phyloP scores from a whole-genome alignment of 2,329 filamentous ascomycete species.

The Keithomyces neogunnii region DNA sequence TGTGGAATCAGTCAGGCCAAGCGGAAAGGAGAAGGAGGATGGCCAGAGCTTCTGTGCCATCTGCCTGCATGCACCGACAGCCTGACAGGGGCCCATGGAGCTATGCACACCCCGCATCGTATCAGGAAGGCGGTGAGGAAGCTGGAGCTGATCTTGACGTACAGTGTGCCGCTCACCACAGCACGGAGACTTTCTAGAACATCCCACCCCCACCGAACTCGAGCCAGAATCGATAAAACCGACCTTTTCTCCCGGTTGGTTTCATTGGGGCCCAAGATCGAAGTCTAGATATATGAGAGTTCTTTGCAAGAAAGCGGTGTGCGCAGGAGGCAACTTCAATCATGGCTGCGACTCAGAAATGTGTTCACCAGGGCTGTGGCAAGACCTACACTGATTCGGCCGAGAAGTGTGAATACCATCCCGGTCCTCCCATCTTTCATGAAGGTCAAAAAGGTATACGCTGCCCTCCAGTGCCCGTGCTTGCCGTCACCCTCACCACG shows the following conservation, averaged over 20 bases:
- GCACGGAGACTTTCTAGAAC: constrained; percentile 26
- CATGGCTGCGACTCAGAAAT: constrained; percentile 64
- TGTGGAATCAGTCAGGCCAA: no score
- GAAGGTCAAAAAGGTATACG: constrained; percentile 89
- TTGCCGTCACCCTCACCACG: not conserved
- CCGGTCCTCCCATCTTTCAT: constrained; percentile 89
- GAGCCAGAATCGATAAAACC: not conserved
- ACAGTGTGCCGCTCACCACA: not conserved
- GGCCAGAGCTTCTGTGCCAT: no score
- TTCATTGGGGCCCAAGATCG: not conserved
- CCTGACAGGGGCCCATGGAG: not conserved
- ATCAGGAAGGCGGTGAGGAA: constrained; percentile 27
- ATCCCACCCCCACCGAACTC: constrained; percentile 24
- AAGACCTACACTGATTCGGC: constrained; percentile 76
- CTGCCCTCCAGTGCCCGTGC: not conserved
- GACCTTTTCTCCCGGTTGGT: not conserved
- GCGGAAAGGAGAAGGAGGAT: no score
- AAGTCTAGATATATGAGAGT: no score
- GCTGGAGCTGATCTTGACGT: constrained; percentile 7
- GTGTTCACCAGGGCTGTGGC: constrained; percentile 92
- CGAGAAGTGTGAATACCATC: constrained; percentile 85
- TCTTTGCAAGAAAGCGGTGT: not conserved
- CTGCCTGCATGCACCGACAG: not conserved
- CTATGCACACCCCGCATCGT: constrained; percentile 19
- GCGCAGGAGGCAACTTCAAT: not conserved